Conservation (phyloP, 352 stramenopile genomes). For the Bremia lactucae region DNA sequence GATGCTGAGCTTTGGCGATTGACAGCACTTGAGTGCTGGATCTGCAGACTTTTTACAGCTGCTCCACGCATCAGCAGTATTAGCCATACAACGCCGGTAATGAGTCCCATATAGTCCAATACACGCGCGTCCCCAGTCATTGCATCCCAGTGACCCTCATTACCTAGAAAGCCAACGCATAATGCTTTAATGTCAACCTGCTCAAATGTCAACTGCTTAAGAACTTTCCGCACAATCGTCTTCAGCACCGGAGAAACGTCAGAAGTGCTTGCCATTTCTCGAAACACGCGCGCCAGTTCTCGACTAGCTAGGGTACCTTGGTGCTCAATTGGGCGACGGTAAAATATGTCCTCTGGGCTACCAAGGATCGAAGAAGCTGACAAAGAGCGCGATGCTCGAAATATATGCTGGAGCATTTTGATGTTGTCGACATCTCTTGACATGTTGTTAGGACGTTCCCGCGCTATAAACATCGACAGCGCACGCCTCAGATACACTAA, state of each 20-base stretch:
- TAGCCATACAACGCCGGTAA: conserved; percentile 68
- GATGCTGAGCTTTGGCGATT: conserved; percentile 26
- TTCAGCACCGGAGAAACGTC: conserved; percentile 79
- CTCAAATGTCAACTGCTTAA: conserved; percentile 75
- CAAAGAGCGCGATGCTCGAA: conserved; percentile 42
- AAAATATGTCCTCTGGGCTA: conserved; percentile 49
- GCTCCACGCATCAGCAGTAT: conserved; percentile 66
- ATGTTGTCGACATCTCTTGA: conserved; percentile 84
- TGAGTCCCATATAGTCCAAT: conserved; percentile 70
- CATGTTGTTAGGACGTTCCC: conserved; percentile 74
- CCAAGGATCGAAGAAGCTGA: conserved; percentile 22
- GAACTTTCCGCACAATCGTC: conserved; percentile 74
- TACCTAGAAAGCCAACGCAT: conserved; percentile 64
- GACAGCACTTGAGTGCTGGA: conserved; percentile 52
- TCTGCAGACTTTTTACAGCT: conserved; percentile 79
- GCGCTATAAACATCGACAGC: conserved; percentile 56
- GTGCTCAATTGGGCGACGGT: conserved; percentile 37
- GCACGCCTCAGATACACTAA: conserved; percentile 58
- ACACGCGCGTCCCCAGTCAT: conserved; percentile 48
- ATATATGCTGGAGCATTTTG: conserved; percentile 85
- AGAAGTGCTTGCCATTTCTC: conserved; percentile 57
- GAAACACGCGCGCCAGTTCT: conserved; percentile 68
- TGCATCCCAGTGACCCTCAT: conserved; percentile 64
- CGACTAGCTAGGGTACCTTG: conserved; percentile 52
- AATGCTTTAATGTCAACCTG: conserved; percentile 75